Base-by-base conservation (phyloP, 305 asterid genomes). In the Fraxinus nigra region DNA sequence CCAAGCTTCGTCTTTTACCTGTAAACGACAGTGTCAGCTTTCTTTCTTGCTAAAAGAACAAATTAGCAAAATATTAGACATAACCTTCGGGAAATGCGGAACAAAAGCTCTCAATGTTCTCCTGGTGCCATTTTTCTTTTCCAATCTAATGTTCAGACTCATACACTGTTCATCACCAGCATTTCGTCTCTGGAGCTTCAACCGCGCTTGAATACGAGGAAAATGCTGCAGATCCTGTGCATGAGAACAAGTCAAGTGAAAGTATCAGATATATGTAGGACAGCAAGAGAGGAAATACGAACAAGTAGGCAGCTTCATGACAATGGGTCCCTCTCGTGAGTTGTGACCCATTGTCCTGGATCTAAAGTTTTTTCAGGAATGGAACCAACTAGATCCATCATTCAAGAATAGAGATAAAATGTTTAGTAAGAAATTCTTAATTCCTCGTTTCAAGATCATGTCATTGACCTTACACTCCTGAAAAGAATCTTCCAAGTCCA, bases 1-100 rank as follows among this genome's bases (percentile, higher is more conserved):
- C 99, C 99, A 95, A 22, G 97, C 97, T 88, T 95, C 99, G 73
- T 94, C 93, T 94, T 95, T 95, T 72, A 92, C 89, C 99, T 95
- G 93, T 74, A 77, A 78, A 51, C 67, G 38, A 48, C 59, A 76
- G 61, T 76, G 72, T 89, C 78, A 84, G 82, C 81, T 34, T 76
- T 83, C 43, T 43, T 77, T 78, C 37, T 51, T 69, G 63, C 82
- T 77, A 73, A 33, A 80, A 38, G 38, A 37, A 82, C 40, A 77
- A 78, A 59, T 70, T 20, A 80, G 69, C 75, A 77, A 84, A 77
- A 56, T 30, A 78, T 1, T 80, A 78, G 32, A 75, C 77, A 5
- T 72, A 81, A 95, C 99, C 99, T 94, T 95, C 2, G 98, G 97
- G 82, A 91, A 95, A 54, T 93, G 98, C 75, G 97, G 98, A 70